Evolutionary conservation across 306 rosid species (phyloP).

Genomic region (Canavalia ensiformis): DNA sequence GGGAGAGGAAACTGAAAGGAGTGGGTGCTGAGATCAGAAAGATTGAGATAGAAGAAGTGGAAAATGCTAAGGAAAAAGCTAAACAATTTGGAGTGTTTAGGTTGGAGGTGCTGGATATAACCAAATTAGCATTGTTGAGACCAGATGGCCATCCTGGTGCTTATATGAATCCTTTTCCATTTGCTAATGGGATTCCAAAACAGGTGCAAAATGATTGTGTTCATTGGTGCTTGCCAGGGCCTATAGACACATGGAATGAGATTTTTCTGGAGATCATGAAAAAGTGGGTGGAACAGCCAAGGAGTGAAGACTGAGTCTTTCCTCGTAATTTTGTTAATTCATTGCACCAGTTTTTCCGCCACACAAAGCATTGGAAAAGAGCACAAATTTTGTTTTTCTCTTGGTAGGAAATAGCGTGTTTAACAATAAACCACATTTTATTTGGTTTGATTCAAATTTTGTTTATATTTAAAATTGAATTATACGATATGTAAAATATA

Average conservation of each 20-base stretch:
- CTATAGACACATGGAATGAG: constrained; percentile 88
- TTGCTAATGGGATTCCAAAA: constrained; percentile 58
- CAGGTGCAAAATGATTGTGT: constrained; percentile 76
- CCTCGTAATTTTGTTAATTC: neutral
- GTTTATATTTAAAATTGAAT: too few relatives aligned
- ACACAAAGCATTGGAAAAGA: neutral
- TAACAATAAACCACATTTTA: too few relatives aligned
- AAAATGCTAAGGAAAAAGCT: constrained; percentile 56
- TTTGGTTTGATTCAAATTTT: too few relatives aligned
- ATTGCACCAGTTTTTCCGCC: constrained; percentile 11
- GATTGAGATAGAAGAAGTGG: constrained; percentile 74
- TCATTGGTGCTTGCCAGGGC: constrained; percentile 93
- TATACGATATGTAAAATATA: too few relatives aligned
- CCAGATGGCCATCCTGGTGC: constrained; percentile 84
- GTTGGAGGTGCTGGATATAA: constrained; percentile 56
- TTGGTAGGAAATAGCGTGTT: neutral
- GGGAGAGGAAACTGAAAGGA: constrained; percentile 66
- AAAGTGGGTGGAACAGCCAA: constrained; percentile 43
- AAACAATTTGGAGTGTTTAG: constrained; percentile 37
- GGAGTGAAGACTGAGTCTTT: constrained; percentile 31
- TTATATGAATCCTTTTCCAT: constrained; percentile 74
- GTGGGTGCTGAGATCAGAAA: constrained; percentile 75
- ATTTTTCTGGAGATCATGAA: constrained; percentile 58
- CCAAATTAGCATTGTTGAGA: constrained; percentile 53
- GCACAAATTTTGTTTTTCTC: neutral